phyloP scores from a whole-genome alignment of 148 eudicot species.

The Chenopodium formosanum region DNA sequence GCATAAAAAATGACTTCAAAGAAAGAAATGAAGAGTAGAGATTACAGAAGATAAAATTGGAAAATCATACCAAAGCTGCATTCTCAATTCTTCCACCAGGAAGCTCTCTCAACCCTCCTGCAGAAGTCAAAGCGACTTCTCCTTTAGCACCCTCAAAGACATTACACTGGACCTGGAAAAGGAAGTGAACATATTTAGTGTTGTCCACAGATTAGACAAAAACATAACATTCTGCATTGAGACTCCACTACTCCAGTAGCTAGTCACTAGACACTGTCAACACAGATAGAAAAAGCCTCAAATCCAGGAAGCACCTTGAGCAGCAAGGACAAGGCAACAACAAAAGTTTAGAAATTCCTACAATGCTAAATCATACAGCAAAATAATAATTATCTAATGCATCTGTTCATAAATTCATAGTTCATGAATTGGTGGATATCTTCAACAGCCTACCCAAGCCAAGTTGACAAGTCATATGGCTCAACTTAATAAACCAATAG shows the following conservation, averaged over 20 bases:
- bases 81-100: slow-evolving; percentile 71
- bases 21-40: neutral
- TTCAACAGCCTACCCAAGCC: neutral
- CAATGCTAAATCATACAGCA: neutral
- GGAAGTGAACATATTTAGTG: slow-evolving; percentile 18
- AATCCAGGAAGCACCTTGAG: neutral
- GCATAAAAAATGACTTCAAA: neutral
- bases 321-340: neutral
- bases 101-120: slow-evolving; percentile 79
- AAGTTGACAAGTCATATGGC: neutral
- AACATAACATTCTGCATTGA: slow-evolving; percentile 4
- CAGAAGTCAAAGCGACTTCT: slow-evolving; percentile 82
- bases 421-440: neutral
- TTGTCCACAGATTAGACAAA: neutral
- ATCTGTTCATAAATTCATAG: neutral
- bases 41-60: slow-evolving; percentile 1
- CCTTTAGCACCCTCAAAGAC: slow-evolving; percentile 88
- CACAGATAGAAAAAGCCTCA: neutral
- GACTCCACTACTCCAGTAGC: neutral
- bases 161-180: slow-evolving; percentile 69
- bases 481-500: neutral
- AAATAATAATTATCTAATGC: neutral
- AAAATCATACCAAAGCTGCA: slow-evolving; percentile 75
- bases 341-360: neutral
- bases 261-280: neutral